Percentiles rank a stretch among this genome's conserved stretches.
These are phyloP conservation scores for Euphorbia peplus DNA, from an alignment of 345 rosid genomes.

Conservation along the genomic window DNA sequence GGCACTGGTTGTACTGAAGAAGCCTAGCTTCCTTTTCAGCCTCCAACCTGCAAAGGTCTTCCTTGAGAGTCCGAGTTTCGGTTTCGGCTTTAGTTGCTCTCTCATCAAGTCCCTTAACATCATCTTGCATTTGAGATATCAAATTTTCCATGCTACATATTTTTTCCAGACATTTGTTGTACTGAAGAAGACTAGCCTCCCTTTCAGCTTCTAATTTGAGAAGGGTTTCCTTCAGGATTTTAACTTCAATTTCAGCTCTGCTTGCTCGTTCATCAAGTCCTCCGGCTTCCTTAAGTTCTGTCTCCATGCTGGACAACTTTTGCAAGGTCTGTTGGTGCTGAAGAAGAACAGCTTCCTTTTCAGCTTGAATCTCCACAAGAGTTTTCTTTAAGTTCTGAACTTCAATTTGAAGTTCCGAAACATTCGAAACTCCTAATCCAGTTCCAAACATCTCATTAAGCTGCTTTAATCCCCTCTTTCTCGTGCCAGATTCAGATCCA, in stretches of 20 bases:
- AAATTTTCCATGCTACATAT: slow-evolving; percentile 23
- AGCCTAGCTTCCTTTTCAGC: slow-evolving; percentile 28
- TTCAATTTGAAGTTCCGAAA: slow-evolving; percentile 22
- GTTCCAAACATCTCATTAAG: slow-evolving; percentile 50
- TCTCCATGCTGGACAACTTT: slow-evolving; percentile 30
- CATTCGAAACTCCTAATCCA: slow-evolving; percentile 21
- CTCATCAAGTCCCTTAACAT: slow-evolving; percentile 44
- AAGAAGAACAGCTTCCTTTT: slow-evolving; percentile 24
- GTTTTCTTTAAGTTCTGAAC: slow-evolving; percentile 21
- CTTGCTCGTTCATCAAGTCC: slow-evolving; percentile 33
- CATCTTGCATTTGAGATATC: slow-evolving; percentile 22
- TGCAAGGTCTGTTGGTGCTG: slow-evolving; percentile 31
- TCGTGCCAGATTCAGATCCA: slow-evolving; percentile 37
- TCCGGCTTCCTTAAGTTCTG: slow-evolving; percentile 23
- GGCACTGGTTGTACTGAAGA: slow-evolving; percentile 29
- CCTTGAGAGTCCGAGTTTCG: slow-evolving; percentile 27
- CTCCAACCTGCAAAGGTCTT: slow-evolving; percentile 17
- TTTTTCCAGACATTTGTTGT: slow-evolving; percentile 21
- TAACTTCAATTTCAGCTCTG: slow-evolving; percentile 32
- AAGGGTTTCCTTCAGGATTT: slow-evolving; percentile 28
- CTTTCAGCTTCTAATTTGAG: slow-evolving; percentile 29
- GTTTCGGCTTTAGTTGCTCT: slow-evolving; percentile 34
- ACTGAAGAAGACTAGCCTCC: slow-evolving; percentile 29
- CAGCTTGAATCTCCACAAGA: slow-evolving; percentile 29
- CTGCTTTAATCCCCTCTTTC: slow-evolving; percentile 65